phyloP scores from a whole-genome alignment of 2,329 filamentous ascomycete species.

The Paecilomyces formosus region DNA sequence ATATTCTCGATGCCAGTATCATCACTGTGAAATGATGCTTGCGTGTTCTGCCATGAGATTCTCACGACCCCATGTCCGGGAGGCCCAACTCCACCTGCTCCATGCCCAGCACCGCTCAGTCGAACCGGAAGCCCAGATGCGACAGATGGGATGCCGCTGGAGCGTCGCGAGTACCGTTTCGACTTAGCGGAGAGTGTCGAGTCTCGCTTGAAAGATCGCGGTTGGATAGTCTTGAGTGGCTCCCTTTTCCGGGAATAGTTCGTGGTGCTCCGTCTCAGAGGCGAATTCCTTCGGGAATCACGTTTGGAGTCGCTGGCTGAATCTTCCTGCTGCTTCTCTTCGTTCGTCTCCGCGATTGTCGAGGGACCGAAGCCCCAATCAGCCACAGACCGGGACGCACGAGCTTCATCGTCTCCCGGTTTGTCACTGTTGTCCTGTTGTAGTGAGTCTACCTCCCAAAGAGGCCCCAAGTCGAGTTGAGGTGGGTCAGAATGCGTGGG shows the following conservation, averaged over 20 bases:
- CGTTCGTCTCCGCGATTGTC: slow-evolving; percentile 11
- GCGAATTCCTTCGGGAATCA: slow-evolving; percentile 21
- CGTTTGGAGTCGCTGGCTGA: slow-evolving; percentile 20
- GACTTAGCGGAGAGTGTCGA: slow-evolving; percentile 28
- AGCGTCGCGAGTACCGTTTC: slow-evolving; percentile 28
- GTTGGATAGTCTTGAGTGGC: slow-evolving; percentile 27
- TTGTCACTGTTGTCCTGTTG: slow-evolving; percentile 10
- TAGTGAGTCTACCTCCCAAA: slow-evolving; percentile 23
- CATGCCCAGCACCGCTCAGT: slow-evolving; percentile 35
- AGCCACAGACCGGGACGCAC: slow-evolving; percentile 20
- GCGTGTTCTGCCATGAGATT: slow-evolving; percentile 31
- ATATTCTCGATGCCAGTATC: slow-evolving; percentile 28
- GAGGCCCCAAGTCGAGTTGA: slow-evolving; percentile 25
- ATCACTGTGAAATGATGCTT: slow-evolving; percentile 24
- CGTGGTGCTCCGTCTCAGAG: slow-evolving; percentile 19
- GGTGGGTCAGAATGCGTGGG: slow-evolving; percentile 19
- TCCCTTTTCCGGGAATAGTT: slow-evolving; percentile 24
- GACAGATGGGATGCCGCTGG: slow-evolving; percentile 29
- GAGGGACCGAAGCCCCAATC: slow-evolving; percentile 22
- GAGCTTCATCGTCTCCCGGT: slow-evolving; percentile 15
- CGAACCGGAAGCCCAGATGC: slow-evolving; percentile 31
- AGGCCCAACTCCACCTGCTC: slow-evolving; percentile 31
- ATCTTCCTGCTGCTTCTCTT: slow-evolving; percentile 14
- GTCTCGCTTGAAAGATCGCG: slow-evolving; percentile 28
- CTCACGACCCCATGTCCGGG: slow-evolving; percentile 26